Conservation (phyloP, 805 yeast species). For the Ogataea henricii region DNA sequence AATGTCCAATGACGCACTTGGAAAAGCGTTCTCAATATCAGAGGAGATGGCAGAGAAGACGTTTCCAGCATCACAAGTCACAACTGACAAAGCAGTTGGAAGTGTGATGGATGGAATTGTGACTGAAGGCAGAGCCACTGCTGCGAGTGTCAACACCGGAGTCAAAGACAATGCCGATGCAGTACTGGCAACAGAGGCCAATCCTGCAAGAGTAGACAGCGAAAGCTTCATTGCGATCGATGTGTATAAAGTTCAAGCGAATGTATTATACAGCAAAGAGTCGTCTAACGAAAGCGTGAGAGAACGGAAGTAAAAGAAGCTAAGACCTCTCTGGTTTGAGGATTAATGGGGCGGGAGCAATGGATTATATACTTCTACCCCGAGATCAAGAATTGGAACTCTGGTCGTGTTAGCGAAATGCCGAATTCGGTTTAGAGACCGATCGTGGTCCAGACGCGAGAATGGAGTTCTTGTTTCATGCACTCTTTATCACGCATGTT, state of each 20-base stretch:
- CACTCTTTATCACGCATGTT: background rate
- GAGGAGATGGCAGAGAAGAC: background rate
- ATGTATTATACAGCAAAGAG: background rate
- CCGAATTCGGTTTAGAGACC: background rate
- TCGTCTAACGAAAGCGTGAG: background rate
- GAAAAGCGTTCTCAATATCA: background rate
- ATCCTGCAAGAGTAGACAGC: background rate
- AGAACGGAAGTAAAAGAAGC: no score
- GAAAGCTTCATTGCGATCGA: slow-evolving; percentile 1
- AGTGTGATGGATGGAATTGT: background rate
- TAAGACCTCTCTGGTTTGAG: no score
- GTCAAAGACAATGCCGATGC: background rate
- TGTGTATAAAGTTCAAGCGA: background rate
- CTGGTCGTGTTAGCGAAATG: no score
- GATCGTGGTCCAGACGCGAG: background rate
- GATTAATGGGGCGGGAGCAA: no score
- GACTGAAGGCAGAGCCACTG: background rate
- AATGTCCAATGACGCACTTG: background rate
- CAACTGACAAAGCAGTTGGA: background rate
- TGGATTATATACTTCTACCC: background rate
- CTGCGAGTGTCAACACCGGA: background rate
- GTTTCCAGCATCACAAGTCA: background rate
- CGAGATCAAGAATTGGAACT: no score
- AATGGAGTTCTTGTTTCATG: background rate
- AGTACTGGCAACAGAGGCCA: background rate